Evolutionary conservation across 441 rosid species (phyloP).

Genomic region (Flueggea neowawraea): DNA sequence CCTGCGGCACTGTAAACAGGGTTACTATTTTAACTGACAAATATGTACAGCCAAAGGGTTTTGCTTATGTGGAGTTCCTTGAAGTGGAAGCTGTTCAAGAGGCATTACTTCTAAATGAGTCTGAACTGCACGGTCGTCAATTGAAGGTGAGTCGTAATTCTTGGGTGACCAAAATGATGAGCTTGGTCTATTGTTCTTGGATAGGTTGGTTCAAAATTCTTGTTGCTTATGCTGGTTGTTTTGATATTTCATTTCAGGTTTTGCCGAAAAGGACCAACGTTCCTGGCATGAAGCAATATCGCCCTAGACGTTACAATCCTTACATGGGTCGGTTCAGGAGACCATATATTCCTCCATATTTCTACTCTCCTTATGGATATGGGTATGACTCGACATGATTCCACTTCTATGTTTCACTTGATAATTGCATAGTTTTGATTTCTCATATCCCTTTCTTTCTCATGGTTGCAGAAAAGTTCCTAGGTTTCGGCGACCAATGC

Average conservation of each 20-base stretch:
- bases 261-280: slow-evolving; percentile 84
- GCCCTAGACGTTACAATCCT: slow-evolving; percentile 69
- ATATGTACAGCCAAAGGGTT: slow-evolving; percentile 91
- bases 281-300: slow-evolving; percentile 92
- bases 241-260: slow-evolving; percentile 40
- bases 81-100: slow-evolving; percentile 86
- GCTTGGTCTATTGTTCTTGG: neutral
- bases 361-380: slow-evolving; percentile 79
- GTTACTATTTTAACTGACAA: slow-evolving; percentile 93
- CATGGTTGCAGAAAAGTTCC: slow-evolving; percentile 73
- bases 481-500: slow-evolving; percentile 81
- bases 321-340: slow-evolving; percentile 72
- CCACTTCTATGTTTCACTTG: neutral
- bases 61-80: slow-evolving; percentile 89
- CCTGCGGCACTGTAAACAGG: slow-evolving; percentile 91
- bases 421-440: neutral
- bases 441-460: neutral
- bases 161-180: neutral
- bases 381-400: slow-evolving; percentile 66
- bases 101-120: slow-evolving; percentile 71
- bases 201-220: neutral
- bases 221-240: slow-evolving; percentile 1
- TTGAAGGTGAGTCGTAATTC: slow-evolving; percentile 43
- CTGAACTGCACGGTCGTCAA: slow-evolving; percentile 95
- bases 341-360: slow-evolving; percentile 71